Base-by-base conservation (phyloP, 139 green algal species). In the Tetradesmus lagerheimii region DNA sequence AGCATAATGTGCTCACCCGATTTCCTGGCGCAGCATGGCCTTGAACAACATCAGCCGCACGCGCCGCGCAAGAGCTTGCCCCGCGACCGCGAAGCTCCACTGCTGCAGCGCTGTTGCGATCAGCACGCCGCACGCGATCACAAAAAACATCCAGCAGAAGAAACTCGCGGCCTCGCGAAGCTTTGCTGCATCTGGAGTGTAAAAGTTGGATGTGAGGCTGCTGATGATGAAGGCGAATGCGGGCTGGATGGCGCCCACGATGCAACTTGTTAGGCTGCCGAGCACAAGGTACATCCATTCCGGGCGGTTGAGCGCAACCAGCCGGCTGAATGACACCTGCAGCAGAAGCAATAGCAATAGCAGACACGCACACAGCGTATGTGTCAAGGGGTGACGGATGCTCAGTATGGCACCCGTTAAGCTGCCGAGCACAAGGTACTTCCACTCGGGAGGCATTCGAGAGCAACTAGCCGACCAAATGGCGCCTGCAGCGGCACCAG, bases 401-500 rank as follows among this genome's bases (percentile, higher is more conserved):
- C 96, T 95, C 37, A 94, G 80, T 0, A 84, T 91, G 2, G 71
- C 89, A 0, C 91, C 94, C 0, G 91, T 93, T 0, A 93, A 0
- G 71, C 89, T 81, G 53, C 96, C 96, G 0, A 94, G 1, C 0
- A 95, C 15, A 0, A 80, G 86, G 9, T 86, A 93, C 0, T 64
- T 83, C 90, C 92, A 90, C 92, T 97, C 95, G 16, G 93, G 92
- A n/a, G n/a, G 50, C 57, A 66, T 83, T 97, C 97, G 43, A 96
- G 92, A 23, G 38, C 20, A 57, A 93, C 23, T 66, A 97, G 62
- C 9, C 95, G 92, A 6, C 75, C 50, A 76, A 95, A 92, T 6
- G 93, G 87, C 34, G 95, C 93, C 15, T 92, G 75, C 45, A 57
- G 14, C 45, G 45, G 45, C 45, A 57, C n/a, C n/a, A 25, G 14